Evolutionary conservation across 352 stramenopile species (phyloP).

Genomic region (Phytophthora foliorum): DNA sequence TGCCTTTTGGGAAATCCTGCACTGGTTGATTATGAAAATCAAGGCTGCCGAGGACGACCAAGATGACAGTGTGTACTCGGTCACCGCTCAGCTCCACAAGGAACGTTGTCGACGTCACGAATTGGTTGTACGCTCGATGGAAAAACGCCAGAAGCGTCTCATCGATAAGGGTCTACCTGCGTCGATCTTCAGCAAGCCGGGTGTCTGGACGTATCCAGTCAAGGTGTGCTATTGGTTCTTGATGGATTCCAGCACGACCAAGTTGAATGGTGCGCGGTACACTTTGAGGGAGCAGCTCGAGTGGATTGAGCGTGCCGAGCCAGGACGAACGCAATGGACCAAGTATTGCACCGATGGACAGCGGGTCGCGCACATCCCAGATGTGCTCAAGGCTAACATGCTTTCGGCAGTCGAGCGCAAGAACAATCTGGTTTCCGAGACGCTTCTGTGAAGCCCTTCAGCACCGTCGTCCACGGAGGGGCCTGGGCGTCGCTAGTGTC

Average conservation of each 20-base stretch:
- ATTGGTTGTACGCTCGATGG: neutral
- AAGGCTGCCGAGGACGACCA: neutral
- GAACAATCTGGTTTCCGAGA: neutral
- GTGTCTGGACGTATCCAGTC: constrained; percentile 3
- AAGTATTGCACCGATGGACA: neutral
- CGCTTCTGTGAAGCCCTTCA: neutral
- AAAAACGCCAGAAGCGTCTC: neutral
- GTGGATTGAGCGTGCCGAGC: neutral
- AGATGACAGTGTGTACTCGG: neutral
- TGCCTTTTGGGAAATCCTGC: constrained; percentile 5
- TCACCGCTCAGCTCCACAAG: neutral
- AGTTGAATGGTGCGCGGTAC: no score
- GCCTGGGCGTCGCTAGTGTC: no score
- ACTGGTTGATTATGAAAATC: constrained; percentile 7
- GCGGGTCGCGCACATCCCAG: neutral
- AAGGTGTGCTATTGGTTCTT: neutral
- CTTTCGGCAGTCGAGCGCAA: neutral
- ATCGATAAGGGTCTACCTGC: neutral
- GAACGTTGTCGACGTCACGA: neutral
- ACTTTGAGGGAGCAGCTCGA: neutral
- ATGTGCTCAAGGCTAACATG: neutral
- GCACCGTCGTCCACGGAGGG: neutral
- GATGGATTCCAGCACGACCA: no score
- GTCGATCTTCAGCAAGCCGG: neutral
- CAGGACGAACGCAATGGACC: neutral